A percentile compares a stretch with the other conserved stretches of the same genome.
These are phyloP conservation scores for Lecanicillium sp. DNA, from an alignment of 2,329 filamentous ascomycete genomes.

Conservation along the genomic window DNA sequence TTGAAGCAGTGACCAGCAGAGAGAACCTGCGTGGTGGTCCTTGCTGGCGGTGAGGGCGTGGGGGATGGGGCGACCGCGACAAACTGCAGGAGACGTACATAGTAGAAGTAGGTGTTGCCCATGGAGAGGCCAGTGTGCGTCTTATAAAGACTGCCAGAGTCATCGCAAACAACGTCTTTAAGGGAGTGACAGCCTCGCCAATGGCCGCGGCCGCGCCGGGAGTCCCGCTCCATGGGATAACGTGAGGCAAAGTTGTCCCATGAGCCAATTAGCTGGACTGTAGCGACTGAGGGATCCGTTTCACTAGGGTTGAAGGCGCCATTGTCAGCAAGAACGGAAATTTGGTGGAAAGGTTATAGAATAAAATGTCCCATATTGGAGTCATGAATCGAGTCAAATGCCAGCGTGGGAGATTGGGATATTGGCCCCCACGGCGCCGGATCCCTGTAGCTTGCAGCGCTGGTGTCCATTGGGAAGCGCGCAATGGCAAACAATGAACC, in stretches of 20 bases:
- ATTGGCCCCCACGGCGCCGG: constrained; percentile 2
- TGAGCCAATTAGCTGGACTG: constrained; percentile 78
- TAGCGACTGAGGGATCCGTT: constrained; percentile 54
- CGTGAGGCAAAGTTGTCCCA: constrained; percentile 88
- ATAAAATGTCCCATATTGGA: constrained; percentile 15
- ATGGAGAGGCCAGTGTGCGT: constrained; percentile 80
- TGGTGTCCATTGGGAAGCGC: not conserved
- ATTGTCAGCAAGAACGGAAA: constrained; percentile 12
- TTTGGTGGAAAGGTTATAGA: constrained; percentile 17
- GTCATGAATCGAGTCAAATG: not conserved
- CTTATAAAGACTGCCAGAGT: constrained; percentile 44
- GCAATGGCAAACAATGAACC: constrained; percentile 5
- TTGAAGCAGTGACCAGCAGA: constrained; percentile 5
- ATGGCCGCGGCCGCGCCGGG: constrained; percentile 63
- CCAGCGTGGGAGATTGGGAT: not conserved
- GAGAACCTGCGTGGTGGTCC: constrained; percentile 9
- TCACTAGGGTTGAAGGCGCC: constrained; percentile 37
- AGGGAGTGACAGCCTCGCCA: constrained; percentile 89
- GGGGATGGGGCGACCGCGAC: constrained; percentile 16
- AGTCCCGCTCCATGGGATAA: constrained; percentile 78
- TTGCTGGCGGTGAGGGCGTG: not conserved
- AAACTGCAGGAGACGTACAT: constrained; percentile 51
- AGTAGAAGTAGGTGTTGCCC: constrained; percentile 94
- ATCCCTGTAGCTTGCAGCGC: constrained; percentile 7
- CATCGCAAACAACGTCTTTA: constrained; percentile 78